phyloP scores from a whole-genome alignment of 2,329 filamentous ascomycete species.

The Calonectria naviculata region DNA sequence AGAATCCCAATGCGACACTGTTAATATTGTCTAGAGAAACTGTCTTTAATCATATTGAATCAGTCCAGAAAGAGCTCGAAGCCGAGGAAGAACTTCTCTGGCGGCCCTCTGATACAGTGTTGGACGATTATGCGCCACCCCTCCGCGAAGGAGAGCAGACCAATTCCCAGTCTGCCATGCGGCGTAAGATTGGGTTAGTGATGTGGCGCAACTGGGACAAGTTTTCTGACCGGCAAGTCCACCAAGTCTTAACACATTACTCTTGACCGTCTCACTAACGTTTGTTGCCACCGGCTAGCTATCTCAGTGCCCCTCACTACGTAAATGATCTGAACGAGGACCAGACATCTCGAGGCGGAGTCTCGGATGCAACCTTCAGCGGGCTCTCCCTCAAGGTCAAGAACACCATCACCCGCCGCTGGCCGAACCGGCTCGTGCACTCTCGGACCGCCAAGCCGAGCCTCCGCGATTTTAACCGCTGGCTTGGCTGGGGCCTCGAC shows the following conservation, averaged over 20 bases:
- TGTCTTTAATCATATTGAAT: conserved; percentile 2
- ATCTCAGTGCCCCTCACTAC: conserved; percentile 8
- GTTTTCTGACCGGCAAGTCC: conserved; percentile 31
- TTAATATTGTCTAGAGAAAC: conserved; percentile 27
- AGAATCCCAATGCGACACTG: conserved; percentile 40
- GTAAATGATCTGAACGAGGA: conserved; percentile 2
- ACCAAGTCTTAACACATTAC: not conserved
- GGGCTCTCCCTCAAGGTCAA: conserved; percentile 29
- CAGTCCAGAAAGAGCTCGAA: not conserved
- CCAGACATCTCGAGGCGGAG: not conserved
- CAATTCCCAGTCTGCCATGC: not conserved
- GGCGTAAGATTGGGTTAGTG: conserved; percentile 33
- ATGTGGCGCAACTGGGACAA: conserved; percentile 41
- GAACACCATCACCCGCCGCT: conserved; percentile 35
- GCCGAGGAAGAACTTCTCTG: conserved; percentile 16
- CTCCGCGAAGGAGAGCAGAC: not conserved
- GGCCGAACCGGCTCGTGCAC: conserved; percentile 22
- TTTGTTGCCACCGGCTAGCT: conserved; percentile 1
- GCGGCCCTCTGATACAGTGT: not conserved
- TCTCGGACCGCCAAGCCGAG: conserved; percentile 6
- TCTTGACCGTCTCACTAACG: not conserved
- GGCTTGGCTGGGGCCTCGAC: conserved; percentile 34
- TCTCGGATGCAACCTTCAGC: conserved; percentile 18
- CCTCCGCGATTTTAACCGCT: conserved; percentile 33
- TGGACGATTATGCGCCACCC: conserved; percentile 35